Evolutionary conservation across 2,329 filamentous ascomycete genomes (phyloP), one percentile per base, ranked within the genome.

Genomic region (Botrytis pseudocinerea): DNA sequence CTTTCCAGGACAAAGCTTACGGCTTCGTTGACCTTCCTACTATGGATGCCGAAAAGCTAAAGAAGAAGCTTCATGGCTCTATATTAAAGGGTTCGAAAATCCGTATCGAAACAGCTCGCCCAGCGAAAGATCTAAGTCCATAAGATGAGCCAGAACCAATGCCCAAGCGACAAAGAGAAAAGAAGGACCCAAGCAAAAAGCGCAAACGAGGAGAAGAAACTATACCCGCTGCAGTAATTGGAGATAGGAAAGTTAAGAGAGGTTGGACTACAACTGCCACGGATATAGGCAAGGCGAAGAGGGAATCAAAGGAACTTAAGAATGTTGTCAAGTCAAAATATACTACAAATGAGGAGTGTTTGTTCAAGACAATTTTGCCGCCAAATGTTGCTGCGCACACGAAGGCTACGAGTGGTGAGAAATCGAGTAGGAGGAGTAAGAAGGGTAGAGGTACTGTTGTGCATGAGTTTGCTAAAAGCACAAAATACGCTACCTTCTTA

Each of bases 1-100:
- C 95, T 0, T 97, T 97, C 76, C 95, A 95, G 22, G 96, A 99
- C 77, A 92, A 90, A 80, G 91, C 89, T 70, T 99, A 94, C 89
- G 96, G 95, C 72, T 99, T 93, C 83, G 86, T 98, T 74, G 94
- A 97, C 64, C 83, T 99, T 54, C 95, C 95, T 0, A 83, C 82
- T 4, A 88, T 89, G 82, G 94, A 97, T 76, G 96, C 95, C 16
- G 92, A 95, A n/a, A 97, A 94, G 82, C 83, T 98, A 71, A 94
- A 91, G 84, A 95, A 92, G 84, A 98, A 96, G 84, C 87, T 98
- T 68, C 93, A 97, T 85, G 95, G 95, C 46, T 89, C 92, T 2
- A 92, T 93, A 38, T 84, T 99, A 73, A 96, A 92, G 80, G 96
- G 96, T 14, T 86, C 87, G 74, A 98, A 97, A 83, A 89, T 98